Evolutionary conservation across 2,329 filamentous ascomycete species (phyloP), one percentile per base, ranked within the genome.

Genomic region (Fusarium proliferatum): DNA sequence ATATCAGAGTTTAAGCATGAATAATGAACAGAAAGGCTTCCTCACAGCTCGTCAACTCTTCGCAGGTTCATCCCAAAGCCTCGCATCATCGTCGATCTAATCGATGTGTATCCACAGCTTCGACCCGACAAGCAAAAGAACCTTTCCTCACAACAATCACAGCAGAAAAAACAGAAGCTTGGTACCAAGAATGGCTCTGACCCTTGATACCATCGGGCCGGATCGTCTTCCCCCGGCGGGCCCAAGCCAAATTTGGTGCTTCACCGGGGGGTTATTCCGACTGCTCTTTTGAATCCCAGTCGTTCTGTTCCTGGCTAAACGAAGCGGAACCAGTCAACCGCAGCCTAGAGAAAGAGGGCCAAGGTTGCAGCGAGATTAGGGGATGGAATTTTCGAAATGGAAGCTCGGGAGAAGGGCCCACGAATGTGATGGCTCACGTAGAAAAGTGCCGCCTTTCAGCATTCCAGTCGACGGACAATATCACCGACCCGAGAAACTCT

Each of bases 171-270:
- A 43, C 71, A 53, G 45, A 73, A 62, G 74, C 74, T 68, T 67
- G 62, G 74, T 72, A 77, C 72, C 67, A 71, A 64, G 56, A 64
- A 69, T 72, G 76, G 76, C 72, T 76, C 72, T 60, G 64, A 71
- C 67, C 71, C 71, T 68, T 64, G 69, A 71, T 51, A 74, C 57
- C 74, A 77, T 77, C 76, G 76, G 76, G 66, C 76, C 76, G 76
- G 76, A 77, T 77, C 75, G 73, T 59, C 74, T 78, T 77, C 76
- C 76, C 71, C 76, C 68, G 73, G 72, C 71, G 64, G 67, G 55
- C 64, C 73, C 73, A 66, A 69, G 45, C 64, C 64, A 55, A 66
- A 63, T 74, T 57, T 30, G 71, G 70, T 68, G 49, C 58, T 49
- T 55, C 60, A 46, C 66, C 71, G 62, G 71, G 71, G 60, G 53